Evolutionary conservation across 768 basidiomycete genomes (phyloP), one percentile per base, ranked within the genome.

Genomic region (Rhodotorula taiwanensis): DNA sequence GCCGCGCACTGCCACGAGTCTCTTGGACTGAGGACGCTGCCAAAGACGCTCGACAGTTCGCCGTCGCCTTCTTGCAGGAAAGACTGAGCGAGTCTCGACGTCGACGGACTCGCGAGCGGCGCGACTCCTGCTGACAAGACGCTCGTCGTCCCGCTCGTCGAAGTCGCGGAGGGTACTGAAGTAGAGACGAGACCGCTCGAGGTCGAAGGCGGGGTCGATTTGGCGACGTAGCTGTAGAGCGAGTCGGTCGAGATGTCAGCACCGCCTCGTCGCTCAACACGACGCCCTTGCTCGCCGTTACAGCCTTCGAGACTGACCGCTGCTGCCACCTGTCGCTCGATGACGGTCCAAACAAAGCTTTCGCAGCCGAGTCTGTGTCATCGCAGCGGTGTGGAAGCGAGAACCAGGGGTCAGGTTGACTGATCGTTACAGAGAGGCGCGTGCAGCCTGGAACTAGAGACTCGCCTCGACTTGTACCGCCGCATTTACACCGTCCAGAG

Each of bases 21-120:
- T 25, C 55, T 47, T 0, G 60, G 62, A 27, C 55, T 54, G 18
- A 69, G 20, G 0, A 69, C 67, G n/a, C 34, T 34, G 3, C 67
- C 67, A 31, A 69, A 69, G 8, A 62, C 66, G 28, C 57, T 49
- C 16, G n/a, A 30, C 3, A 59, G 57, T 31, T 59, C 66, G 15
- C 55, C 39, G 8, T 55, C 56, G n/a, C n/a, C 43, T 27, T 58
- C 52, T 11, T 20, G 28, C 11, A 61, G 41, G 50, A 57, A 54
- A 16, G 31, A 30, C 11, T 57, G 41, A 1, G 53, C 45, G 43
- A 60, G 57, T 15, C 54, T 60, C 10, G 53, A 21, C 21, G 55
- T 33, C 3, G 27, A 41, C 7, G 33, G 33, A n/a, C n/a, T n/a
- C n/a, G n/a, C n/a, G n/a, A n/a, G n/a, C n/a, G n/a, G n/a, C n/a